Percentiles rank a stretch among this genome's conserved stretches.
Evolutionary conservation across 2,329 filamentous ascomycete genomes (phyloP).

Genomic region (Cladophialophora bantiana): DNA sequence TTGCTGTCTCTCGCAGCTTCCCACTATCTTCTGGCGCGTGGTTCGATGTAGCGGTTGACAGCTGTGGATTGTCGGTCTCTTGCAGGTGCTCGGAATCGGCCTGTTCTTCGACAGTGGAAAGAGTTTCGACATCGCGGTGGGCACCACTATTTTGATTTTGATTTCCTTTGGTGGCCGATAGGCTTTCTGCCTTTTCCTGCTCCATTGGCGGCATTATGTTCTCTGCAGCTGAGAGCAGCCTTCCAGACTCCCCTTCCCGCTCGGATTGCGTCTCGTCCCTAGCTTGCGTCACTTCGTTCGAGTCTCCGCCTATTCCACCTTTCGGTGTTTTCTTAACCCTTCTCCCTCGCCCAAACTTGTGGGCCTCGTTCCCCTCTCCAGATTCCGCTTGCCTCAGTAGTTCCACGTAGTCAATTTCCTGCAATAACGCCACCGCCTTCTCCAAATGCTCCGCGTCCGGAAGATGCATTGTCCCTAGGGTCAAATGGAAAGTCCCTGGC

Average conservation of each 20-base stretch:
- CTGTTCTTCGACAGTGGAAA: background rate
- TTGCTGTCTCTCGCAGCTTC: background rate
- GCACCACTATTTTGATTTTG: background rate
- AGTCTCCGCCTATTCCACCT: background rate
- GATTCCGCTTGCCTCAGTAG: constrained; percentile 47
- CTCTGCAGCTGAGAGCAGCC: background rate
- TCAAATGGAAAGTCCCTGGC: constrained; percentile 81
- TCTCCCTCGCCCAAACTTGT: constrained; percentile 1
- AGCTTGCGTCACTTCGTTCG: background rate
- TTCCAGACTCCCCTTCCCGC: background rate
- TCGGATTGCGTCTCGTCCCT: background rate
- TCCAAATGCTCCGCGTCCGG: constrained; percentile 57
- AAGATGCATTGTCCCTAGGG: constrained; percentile 84
- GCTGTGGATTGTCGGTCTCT: background rate
- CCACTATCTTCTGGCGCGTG: background rate
- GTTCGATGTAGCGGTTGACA: background rate
- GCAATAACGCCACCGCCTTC: constrained; percentile 55
- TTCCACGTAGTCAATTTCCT: constrained; percentile 53
- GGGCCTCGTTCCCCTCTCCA: constrained; percentile 11
- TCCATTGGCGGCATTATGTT: background rate
- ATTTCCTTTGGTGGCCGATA: too few relatives aligned
- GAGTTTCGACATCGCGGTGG: background rate
- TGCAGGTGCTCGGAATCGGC: background rate
- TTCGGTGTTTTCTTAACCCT: background rate
- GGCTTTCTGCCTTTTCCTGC: background rate